Evolutionary conservation across 768 basidiomycete species (phyloP).

Genomic region (Sutorius australiensis): DNA sequence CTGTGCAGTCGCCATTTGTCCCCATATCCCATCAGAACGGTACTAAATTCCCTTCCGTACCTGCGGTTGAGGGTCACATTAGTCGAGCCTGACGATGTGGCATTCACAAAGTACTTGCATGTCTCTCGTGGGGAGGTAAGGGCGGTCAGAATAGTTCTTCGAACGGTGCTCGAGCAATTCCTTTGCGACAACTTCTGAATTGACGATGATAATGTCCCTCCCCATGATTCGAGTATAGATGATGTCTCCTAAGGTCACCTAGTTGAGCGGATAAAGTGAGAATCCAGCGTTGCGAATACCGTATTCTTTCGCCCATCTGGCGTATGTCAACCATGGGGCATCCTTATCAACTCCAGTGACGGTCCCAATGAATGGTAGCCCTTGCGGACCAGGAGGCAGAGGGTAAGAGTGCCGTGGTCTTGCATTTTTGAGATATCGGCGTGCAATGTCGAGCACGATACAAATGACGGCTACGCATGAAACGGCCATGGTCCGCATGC

Average conservation of each 20-base stretch:
- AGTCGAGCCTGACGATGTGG: neutral
- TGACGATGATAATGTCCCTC: conserved; percentile 44
- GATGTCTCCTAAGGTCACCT: conserved; percentile 35
- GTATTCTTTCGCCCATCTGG: conserved; percentile 37
- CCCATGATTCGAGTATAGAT: conserved; percentile 47
- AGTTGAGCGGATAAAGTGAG: neutral
- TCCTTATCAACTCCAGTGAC: conserved; percentile 29
- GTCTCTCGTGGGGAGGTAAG: conserved; percentile 23
- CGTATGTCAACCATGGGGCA: conserved; percentile 36
- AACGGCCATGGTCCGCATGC: conserved; percentile 6
- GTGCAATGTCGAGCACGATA: conserved; percentile 10
- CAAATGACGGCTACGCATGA: conserved; percentile 4
- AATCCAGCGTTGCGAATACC: conserved; percentile 18
- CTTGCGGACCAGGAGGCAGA: conserved; percentile 38
- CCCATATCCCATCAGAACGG: conserved; percentile 29
- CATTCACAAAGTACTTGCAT: conserved; percentile 1
- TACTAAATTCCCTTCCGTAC: conserved; percentile 20
- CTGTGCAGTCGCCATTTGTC: conserved; percentile 33
- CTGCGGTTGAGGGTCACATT: conserved; percentile 2
- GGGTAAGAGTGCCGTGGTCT: conserved; percentile 3
- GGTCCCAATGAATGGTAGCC: conserved; percentile 39
- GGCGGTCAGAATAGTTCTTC: conserved; percentile 50
- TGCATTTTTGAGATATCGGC: conserved; percentile 3
- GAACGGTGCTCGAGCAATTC: conserved; percentile 49
- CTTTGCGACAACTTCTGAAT: conserved; percentile 38